A percentile compares a stretch with the other conserved stretches of the same genome.
phyloP scores from a whole-genome alignment of 2,329 filamentous ascomycete species.

The Paecilomyces variotii region DNA sequence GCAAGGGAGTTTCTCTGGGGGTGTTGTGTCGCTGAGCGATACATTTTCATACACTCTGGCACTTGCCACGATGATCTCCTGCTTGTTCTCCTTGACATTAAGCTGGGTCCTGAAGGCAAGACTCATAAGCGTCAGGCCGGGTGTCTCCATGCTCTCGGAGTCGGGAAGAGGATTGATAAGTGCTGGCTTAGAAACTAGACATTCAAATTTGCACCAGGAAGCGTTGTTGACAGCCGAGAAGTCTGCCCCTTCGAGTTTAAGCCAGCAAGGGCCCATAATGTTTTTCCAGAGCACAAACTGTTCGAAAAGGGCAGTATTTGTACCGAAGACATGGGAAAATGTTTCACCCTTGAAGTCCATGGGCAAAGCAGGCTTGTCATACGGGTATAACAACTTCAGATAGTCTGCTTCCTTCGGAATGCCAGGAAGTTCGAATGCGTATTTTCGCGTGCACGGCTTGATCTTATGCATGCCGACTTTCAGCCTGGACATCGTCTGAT shows the following conservation, averaged over 20 bases:
- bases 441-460: conserved; percentile 82
- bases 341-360: conserved; percentile 69
- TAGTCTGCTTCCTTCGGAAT: conserved; percentile 88
- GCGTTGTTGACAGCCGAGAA: conserved; percentile 81
- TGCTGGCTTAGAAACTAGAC: conserved; percentile 70
- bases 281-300: conserved; percentile 99
- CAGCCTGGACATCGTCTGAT: conserved; percentile 77
- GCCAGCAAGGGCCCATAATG: conserved; percentile 97
- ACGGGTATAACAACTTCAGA: conserved; percentile 91
- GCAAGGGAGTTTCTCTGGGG: conserved; percentile 79
- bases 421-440: conserved; percentile 84
- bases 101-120: conserved; percentile 79
- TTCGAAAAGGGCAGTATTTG: conserved; percentile 89
- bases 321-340: conserved; percentile 88
- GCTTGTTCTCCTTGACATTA: conserved; percentile 89
- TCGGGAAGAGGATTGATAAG: conserved; percentile 66
- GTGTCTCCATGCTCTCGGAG: conserved; percentile 71
- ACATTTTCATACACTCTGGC: conserved; percentile 89
- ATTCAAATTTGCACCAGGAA: conserved; percentile 94
- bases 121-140: conserved; percentile 93
- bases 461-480: conserved; percentile 87
- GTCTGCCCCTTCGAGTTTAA: conserved; percentile 79
- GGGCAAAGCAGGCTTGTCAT: conserved; percentile 71
- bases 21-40: conserved; percentile 75
- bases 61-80: conserved; percentile 87